phyloP scores from a whole-genome alignment of 164 flowering plant species.

The Liriodendron chinense region DNA sequence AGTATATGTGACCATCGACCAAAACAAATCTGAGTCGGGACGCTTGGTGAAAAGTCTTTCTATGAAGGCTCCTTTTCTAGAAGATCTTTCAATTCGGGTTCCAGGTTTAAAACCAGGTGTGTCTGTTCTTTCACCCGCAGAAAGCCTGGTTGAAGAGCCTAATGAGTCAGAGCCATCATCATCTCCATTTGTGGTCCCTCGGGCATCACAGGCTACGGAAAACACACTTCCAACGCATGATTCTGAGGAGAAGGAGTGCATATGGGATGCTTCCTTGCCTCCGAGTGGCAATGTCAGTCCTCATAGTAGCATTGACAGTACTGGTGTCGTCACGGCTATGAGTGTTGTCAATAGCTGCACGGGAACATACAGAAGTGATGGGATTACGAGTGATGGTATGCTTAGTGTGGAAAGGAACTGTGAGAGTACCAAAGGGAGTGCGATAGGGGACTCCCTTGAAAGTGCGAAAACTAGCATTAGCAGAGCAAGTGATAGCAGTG shows the following conservation, averaged over 20 bases:
- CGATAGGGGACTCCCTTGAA: conserved; percentile 79
- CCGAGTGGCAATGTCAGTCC: conserved; percentile 94
- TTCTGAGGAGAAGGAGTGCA: conserved; percentile 76
- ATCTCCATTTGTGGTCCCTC: conserved; percentile 4
- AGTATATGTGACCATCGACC: conserved; percentile 57
- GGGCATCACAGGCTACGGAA: not conserved
- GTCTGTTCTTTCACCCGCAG: conserved; percentile 43
- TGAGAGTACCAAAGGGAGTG: conserved; percentile 66
- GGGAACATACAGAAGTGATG: conserved; percentile 71
- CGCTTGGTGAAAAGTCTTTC: conserved; percentile 69
- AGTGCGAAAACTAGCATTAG: conserved; percentile 83
- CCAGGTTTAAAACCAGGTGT: conserved; percentile 41
- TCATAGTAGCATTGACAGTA: conserved; percentile 73
- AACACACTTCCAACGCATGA: conserved; percentile 24
- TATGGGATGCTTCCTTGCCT: conserved; percentile 96
- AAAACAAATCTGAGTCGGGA: conserved; percentile 48
- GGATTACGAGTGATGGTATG: conserved; percentile 69
- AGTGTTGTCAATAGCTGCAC: conserved; percentile 76
- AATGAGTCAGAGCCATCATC: conserved; percentile 30
- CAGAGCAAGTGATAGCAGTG: conserved; percentile 94
- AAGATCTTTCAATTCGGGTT: conserved; percentile 52
- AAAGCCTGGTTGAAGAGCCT: conserved; percentile 61
- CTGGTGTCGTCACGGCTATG: conserved; percentile 76
- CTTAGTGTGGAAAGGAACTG: conserved; percentile 63
- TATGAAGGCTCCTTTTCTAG: conserved; percentile 60